Percentiles rank a stretch among this genome's conserved stretches.
phyloP scores from a whole-genome alignment of 441 rosid species.

The Pelargonium citronellum region DNA sequence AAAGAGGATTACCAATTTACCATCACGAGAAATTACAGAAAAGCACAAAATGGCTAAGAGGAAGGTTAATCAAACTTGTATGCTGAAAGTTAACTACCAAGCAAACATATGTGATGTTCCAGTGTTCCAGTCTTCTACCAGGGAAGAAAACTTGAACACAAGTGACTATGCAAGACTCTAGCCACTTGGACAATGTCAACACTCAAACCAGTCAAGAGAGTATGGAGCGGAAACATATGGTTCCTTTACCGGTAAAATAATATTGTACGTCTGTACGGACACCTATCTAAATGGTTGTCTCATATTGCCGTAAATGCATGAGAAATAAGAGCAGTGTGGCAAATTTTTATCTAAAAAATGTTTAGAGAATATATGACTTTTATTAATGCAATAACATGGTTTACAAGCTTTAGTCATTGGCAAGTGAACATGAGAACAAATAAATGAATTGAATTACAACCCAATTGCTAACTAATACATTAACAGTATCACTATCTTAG shows the following conservation, averaged over 20 bases:
- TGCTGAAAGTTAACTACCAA: neutral
- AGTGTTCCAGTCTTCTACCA: neutral
- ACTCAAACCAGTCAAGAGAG: neutral
- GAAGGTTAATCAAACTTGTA: neutral
- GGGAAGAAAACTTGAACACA: neutral
- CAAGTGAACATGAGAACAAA: neutral
- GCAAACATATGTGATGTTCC: neutral
- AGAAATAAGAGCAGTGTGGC: neutral
- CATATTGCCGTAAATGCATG: neutral
- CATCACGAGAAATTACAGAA: neutral
- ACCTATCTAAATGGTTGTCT: neutral
- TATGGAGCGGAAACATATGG: neutral
- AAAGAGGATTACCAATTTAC: too few species aligned
- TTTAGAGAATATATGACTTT: neutral
- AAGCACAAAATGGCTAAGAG: neutral
- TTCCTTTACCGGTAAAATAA: neutral
- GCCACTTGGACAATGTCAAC: neutral
- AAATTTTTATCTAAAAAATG: neutral
- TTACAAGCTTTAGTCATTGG: slow-evolving; percentile 1
- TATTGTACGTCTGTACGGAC: neutral
- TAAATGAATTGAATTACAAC: neutral
- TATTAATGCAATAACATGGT: slow-evolving; percentile 6
- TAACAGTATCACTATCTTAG: slow-evolving; percentile 11
- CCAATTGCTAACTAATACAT: slow-evolving; percentile 4
- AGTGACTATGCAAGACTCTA: neutral